A percentile compares a stretch with the other conserved stretches of the same genome.
Evolutionary conservation across 345 rosid species (phyloP).

Genomic region (Syzygium grande): DNA sequence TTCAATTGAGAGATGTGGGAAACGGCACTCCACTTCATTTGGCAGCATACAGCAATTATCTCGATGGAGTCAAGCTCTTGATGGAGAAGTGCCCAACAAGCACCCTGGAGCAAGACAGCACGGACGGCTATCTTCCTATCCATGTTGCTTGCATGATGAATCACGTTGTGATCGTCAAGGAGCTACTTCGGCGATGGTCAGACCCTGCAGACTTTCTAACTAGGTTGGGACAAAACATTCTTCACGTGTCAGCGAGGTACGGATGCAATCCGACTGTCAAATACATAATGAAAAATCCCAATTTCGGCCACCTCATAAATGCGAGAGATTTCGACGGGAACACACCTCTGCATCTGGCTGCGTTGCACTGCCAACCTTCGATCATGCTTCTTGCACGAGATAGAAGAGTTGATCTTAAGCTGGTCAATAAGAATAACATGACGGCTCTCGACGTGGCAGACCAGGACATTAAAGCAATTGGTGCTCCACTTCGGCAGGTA

Average conservation of each 20-base stretch:
- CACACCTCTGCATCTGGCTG: neutral
- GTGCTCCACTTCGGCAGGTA: neutral
- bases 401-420: accelerated
- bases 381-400: neutral
- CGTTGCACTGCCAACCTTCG: neutral
- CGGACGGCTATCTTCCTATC: too few species aligned
- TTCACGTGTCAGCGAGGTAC: neutral
- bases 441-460: neutral
- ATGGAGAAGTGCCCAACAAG: too few species aligned
- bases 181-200: neutral
- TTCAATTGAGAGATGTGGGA: too few species aligned
- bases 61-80: too few species aligned
- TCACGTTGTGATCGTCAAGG: neutral
- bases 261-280: accelerated
- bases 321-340: accelerated
- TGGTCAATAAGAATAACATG: neutral
- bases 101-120: too few species aligned
- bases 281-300: neutral
- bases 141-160: neutral
- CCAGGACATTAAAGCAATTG: too few species aligned
- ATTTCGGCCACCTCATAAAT: neutral
- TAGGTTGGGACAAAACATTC: neutral
- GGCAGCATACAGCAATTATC: too few species aligned
- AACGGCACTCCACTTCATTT: too few species aligned
- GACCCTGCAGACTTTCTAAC: neutral